Base-by-base conservation (phyloP, 177 flowering plant genomes). In the Telopea speciosissima region DNA sequence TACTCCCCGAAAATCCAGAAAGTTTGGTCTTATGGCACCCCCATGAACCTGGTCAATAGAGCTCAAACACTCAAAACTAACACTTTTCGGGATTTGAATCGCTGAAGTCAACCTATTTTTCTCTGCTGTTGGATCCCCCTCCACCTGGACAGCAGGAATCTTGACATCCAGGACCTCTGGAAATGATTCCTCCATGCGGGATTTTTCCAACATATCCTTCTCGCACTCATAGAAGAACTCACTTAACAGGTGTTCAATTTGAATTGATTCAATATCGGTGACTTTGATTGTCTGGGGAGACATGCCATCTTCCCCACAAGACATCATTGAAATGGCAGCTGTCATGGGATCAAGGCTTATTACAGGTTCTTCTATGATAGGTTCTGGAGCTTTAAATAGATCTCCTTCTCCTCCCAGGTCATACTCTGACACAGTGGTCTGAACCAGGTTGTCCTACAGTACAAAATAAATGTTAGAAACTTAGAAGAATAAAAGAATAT, bases 361-460 rank as follows among this genome's bases (percentile, higher is more conserved):
- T 11, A 80, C 10, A 66, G 90, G 85, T 73, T 92, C 91, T 82
- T 91, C 93, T 49, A 93, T 81, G 66, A 91, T 82, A 3, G 92
- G 84, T 66, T 85, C 89, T 8, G 99, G 98, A 66, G 97, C 99
- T 81, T 87, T 91, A 80, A 96, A 96, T 1, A 96, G 84, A 80
- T 96, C 98, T n/a, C 97, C 95, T 85, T 89, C 97, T 68, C 81
- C 96, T 69, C 96, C 96, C 72, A 90, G 72, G 73, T 93, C 96
- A 81, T 91, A 96, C 25, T 93, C 97, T 12, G 83, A 78, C 72
- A 89, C 78, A 22, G 85, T 63, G 60, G 80, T 63, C 79, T 79
- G 84, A 63, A 82, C 21, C 52, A 84, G 76, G 82, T 82, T 81
- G 66, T 73, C 80, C 93, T 89, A 70, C 67, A 75, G 61, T 8